Evolutionary conservation across 2,329 filamentous ascomycete species (phyloP).

Genomic region (Trematosphaeria pertusa): DNA sequence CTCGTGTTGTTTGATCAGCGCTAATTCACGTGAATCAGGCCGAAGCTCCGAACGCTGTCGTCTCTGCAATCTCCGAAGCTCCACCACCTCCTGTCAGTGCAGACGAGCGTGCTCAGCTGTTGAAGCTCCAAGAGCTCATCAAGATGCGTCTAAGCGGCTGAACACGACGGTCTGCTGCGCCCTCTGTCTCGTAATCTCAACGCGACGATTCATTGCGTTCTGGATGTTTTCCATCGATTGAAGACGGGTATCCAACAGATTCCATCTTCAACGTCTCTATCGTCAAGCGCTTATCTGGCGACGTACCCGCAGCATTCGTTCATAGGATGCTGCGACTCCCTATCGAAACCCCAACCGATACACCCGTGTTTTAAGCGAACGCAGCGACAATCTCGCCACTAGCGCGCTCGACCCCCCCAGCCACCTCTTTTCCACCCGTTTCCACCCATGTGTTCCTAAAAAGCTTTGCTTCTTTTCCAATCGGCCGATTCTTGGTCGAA

Average conservation of each 20-base stretch:
- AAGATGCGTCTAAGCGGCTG: conserved; percentile 37
- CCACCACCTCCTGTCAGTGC: conserved; percentile 31
- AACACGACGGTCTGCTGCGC: conserved; percentile 16
- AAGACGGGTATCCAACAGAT: no score
- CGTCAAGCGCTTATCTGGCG: no score
- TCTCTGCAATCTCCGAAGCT: conserved; percentile 36
- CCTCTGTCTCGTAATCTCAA: no score
- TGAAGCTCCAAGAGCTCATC: conserved; percentile 42
- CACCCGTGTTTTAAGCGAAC: conserved; percentile 15
- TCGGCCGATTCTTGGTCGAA: conserved; percentile 4
- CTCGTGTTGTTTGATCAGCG: conserved; percentile 39
- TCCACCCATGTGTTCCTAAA: conserved; percentile 7
- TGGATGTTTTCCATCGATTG: no score
- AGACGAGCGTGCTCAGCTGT: conserved; percentile 37
- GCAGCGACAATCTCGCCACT: conserved; percentile 13
- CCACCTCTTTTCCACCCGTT: conserved; percentile 9
- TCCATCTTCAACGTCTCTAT: no score
- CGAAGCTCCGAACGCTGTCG: conserved; percentile 47
- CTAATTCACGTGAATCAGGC: conserved; percentile 48
- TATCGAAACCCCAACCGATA: no score
- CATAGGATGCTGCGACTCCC: conserved; percentile 4
- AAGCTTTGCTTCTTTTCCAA: conserved; percentile 4
- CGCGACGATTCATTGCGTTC: no score
- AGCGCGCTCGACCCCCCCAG: conserved; percentile 12
- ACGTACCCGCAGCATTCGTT: no score